Evolutionary conservation across 2,329 filamentous ascomycete genomes (phyloP).

Genomic region (Drechslerella dactyloides): DNA sequence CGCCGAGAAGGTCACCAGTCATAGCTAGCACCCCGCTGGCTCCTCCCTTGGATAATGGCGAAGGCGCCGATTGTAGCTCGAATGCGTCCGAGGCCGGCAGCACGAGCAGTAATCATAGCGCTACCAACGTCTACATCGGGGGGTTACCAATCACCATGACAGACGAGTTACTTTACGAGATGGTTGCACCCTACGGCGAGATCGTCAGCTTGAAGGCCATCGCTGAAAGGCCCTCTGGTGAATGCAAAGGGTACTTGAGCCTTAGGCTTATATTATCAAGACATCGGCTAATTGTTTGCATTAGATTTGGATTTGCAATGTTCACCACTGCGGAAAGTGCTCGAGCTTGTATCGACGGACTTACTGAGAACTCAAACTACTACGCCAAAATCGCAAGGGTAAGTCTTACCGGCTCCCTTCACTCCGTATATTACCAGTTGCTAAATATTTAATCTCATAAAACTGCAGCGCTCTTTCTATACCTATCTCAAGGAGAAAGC

Average conservation of each 20-base stretch:
- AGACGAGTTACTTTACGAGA: constrained; percentile 82
- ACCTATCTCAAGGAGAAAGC: constrained; percentile 95
- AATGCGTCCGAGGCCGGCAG: constrained; percentile 13
- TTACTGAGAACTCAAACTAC: constrained; percentile 84
- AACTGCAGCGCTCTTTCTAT: constrained; percentile 88
- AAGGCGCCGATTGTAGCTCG: constrained; percentile 5
- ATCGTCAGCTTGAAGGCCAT: constrained; percentile 99
- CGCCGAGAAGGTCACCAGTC: constrained; percentile 26
- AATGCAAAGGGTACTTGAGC: constrained; percentile 92
- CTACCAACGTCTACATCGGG: constrained; percentile 97
- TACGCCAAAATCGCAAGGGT: constrained; percentile 97
- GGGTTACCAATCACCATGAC: constrained; percentile 94
- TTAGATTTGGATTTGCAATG: constrained; percentile 98
- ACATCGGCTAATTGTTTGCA: constrained; percentile 21
- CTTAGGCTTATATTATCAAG: too few species aligned
- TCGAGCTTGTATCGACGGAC: constrained; percentile 93
- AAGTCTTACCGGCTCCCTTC: constrained; percentile 56
- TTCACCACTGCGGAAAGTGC: constrained; percentile 87
- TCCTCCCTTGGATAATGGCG: constrained; percentile 12
- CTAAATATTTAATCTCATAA: constrained; percentile 50
- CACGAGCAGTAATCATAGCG: constrained; percentile 68
- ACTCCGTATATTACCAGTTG: constrained; percentile 5
- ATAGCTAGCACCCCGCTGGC: constrained; percentile 39
- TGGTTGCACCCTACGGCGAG: constrained; percentile 84
- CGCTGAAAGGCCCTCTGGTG: constrained; percentile 88